Conservation (phyloP, 192 early-diverging fungal genomes). For the Coemansia sp. region DNA sequence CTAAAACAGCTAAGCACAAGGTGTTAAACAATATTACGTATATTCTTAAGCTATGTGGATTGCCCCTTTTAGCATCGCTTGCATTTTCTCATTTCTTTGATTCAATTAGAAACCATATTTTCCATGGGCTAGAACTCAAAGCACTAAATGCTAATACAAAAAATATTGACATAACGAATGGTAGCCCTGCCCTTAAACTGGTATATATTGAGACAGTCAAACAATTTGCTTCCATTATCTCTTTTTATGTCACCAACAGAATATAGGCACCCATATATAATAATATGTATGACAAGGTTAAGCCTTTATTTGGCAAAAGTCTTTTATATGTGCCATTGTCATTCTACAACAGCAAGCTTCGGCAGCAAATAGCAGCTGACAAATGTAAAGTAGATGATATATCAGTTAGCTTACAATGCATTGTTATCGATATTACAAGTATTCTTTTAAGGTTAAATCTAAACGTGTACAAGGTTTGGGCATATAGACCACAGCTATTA, state of each 20-base stretch:
- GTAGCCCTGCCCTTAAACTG: constrained; percentile 10
- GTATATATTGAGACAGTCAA: constrained; percentile 20
- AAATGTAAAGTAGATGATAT: constrained; percentile 6
- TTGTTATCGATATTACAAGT: constrained; percentile 6
- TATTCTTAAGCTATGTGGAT: constrained; percentile 22
- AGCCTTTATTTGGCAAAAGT: constrained; percentile 17
- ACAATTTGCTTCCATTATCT: not conserved
- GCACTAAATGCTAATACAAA: constrained; percentile 15
- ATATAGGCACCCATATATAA: not conserved
- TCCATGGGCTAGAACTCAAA: constrained; percentile 15
- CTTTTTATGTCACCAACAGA: not conserved
- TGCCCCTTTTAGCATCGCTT: constrained; percentile 9
- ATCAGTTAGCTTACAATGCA: not conserved
- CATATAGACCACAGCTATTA: constrained; percentile 20
- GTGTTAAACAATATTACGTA: constrained; percentile 22
- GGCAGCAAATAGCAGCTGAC: constrained; percentile 18
- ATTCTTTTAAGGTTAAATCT: not conserved
- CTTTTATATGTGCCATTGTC: constrained; percentile 33
- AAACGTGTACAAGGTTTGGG: constrained; percentile 12
- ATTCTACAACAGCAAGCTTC: constrained; percentile 34
- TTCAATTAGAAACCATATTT: constrained; percentile 19
- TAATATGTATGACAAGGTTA: constrained; percentile 3
- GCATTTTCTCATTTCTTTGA: constrained; percentile 18
- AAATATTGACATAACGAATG: not conserved
- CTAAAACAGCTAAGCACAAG: constrained; percentile 8